These are phyloP conservation scores for Citrullus mucosospermus DNA, from an alignment of 306 rosid species.

Conservation along the genomic window DNA sequence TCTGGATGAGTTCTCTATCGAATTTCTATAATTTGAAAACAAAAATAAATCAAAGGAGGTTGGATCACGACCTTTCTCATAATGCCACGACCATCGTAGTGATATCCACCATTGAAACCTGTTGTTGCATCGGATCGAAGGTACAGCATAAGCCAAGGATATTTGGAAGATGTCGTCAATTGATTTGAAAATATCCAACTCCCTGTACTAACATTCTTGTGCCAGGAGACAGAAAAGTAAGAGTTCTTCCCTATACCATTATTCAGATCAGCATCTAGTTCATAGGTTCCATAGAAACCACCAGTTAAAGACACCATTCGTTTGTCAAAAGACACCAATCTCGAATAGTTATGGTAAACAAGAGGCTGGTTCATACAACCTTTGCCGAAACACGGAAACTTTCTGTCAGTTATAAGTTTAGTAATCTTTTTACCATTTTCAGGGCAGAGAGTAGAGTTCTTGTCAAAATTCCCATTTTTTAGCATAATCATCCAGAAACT, in stretches of 20 bases:
- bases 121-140: conserved; percentile 38
- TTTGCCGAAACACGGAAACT: conserved; percentile 42
- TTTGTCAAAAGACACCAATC: conserved; percentile 9
- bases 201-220: conserved; percentile 29
- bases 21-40: not conserved
- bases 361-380: conserved; percentile 64
- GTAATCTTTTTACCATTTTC: conserved; percentile 31
- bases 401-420: conserved; percentile 19
- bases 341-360: conserved; percentile 33
- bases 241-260: conserved; percentile 23
- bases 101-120: conserved; percentile 49
- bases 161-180: conserved; percentile 33
- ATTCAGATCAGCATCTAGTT: conserved; percentile 34
- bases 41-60: not conserved
- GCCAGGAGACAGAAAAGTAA: conserved; percentile 38
- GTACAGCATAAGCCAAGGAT: conserved; percentile 51
- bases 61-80: conserved; percentile 25
- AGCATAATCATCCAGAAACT: conserved; percentile 57
- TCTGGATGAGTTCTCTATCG: not conserved
- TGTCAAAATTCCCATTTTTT: conserved; percentile 46
- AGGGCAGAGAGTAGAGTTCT: conserved; percentile 37
- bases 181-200: conserved; percentile 39
- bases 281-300: conserved; percentile 46
- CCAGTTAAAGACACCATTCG: conserved; percentile 15
- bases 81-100: conserved; percentile 36